Conservation (phyloP, 2,329 filamentous ascomycete species). For the Thelonectria blattea region DNA sequence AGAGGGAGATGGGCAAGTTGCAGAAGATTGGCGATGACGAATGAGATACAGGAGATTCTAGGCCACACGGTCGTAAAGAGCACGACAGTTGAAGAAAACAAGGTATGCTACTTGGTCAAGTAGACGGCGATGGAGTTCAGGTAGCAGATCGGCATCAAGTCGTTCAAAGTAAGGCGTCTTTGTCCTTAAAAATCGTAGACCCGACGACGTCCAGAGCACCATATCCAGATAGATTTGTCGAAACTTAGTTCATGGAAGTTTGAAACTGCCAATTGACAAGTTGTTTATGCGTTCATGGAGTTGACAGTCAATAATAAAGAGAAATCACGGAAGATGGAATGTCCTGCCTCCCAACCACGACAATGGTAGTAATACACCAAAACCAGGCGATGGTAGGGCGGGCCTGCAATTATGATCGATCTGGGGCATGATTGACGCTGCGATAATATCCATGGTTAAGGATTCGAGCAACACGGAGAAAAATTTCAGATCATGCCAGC, state of each 20-base stretch:
- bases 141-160: conserved; percentile 21
- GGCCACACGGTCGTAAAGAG: conserved; percentile 1
- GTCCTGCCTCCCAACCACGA: conserved; percentile 51
- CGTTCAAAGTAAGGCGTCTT: conserved; percentile 6
- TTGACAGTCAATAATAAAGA: conserved; percentile 14
- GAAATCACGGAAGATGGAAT: conserved; percentile 37
- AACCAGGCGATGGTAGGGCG: conserved; percentile 58
- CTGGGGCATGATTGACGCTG: conserved; percentile 84
- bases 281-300: neutral
- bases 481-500: conserved; percentile 72
- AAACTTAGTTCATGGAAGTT: neutral
- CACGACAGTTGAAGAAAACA: conserved; percentile 10
- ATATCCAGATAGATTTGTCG: neutral
- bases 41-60: conserved; percentile 42
- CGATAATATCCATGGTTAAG: conserved; percentile 58
- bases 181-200: neutral
- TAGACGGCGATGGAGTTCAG: conserved; percentile 30
- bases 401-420: conserved; percentile 78
- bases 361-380: conserved; percentile 39
- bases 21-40: conserved; percentile 89
- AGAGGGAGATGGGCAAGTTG: conserved; percentile 90
- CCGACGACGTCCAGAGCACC: neutral
- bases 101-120: conserved; percentile 14
- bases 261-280: neutral
- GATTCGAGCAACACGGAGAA: conserved; percentile 84